Evolutionary conservation across 2,329 filamentous ascomycete species (phyloP).

Genomic region (Trichoderma polysporum): DNA sequence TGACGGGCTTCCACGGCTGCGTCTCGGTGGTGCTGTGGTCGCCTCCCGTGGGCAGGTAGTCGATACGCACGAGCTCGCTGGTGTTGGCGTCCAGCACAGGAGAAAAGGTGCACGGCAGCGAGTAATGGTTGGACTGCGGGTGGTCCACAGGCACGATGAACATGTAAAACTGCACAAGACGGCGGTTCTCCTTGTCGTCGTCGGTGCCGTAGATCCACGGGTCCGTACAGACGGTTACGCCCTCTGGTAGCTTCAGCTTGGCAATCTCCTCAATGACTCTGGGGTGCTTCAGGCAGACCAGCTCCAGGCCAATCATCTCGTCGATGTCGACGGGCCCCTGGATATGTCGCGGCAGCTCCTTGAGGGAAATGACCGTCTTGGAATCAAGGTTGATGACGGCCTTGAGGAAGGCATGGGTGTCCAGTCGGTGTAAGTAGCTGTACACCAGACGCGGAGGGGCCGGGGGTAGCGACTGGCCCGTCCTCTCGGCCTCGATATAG

Average conservation of each 20-base stretch:
- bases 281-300: background rate
- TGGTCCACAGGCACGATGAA: slow-evolving; percentile 43
- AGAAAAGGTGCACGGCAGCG: slow-evolving; percentile 59
- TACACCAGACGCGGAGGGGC: slow-evolving; percentile 49
- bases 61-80: slow-evolving; percentile 55
- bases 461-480: slow-evolving; percentile 44
- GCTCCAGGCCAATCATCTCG: slow-evolving; percentile 17
- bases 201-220: slow-evolving; percentile 66
- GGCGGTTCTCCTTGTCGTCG: slow-evolving; percentile 36
- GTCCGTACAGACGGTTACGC: slow-evolving; percentile 48
- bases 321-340: slow-evolving; percentile 38
- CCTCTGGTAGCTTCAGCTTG: slow-evolving; percentile 48
- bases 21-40: slow-evolving; percentile 44
- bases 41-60: slow-evolving; percentile 53
- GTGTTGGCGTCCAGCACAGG: slow-evolving; percentile 58
- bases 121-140: slow-evolving; percentile 61
- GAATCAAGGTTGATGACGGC: slow-evolving; percentile 41
- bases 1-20: slow-evolving; percentile 42
- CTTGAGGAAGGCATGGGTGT: slow-evolving; percentile 36
- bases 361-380: slow-evolving; percentile 31
- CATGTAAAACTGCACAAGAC: slow-evolving; percentile 51
- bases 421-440: slow-evolving; percentile 41
- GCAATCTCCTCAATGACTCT: slow-evolving; percentile 45
- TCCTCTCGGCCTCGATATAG: slow-evolving; percentile 63
- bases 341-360: slow-evolving; percentile 28